Evolutionary conservation across 1,284 basidiomycete species (phyloP), one percentile per base, ranked within the genome.

Genomic region (Golubevia sp.): DNA sequence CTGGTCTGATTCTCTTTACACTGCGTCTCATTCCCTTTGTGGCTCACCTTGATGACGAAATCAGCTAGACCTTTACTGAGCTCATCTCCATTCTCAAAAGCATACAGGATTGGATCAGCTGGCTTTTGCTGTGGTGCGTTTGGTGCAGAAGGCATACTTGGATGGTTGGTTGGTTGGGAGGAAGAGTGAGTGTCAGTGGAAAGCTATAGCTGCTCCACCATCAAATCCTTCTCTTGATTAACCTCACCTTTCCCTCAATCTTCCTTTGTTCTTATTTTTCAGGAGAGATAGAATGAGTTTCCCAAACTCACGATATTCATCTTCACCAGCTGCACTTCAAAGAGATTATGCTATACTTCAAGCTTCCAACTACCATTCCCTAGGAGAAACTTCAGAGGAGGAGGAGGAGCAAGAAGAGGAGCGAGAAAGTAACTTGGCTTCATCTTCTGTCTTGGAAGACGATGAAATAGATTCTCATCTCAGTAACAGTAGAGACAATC

Each of bases 1-100:
- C n/a, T n/a, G n/a, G n/a, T n/a, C n/a, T n/a, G n/a, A n/a, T n/a
- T n/a, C n/a, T n/a, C n/a, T n/a, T n/a, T n/a, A n/a, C n/a, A n/a
- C n/a, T n/a, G n/a, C n/a, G n/a, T n/a, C n/a, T n/a, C n/a, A n/a
- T n/a, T n/a, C n/a, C n/a, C n/a, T n/a, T n/a, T n/a, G n/a, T n/a
- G 38, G 38, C 38, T 44, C 38, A 44, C 38, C 65, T 82, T 83
- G 71, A 84, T 77, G 30, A 84, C 81, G 55, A 76, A 84, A 34
- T 83, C 75, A 56, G 76, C 80, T 6, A 84, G 68, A 8, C 64
- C 70, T 55, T 71, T 66, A 30, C 74, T 76, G 13, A 84, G 73
- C 6, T 69, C 62, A 25, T 80, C 79, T 6, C 55, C 18, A 53
- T 66, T 70, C 13, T 62, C 55, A 59, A 84, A 84, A n/a, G 71